A percentile compares a stretch with the other conserved stretches of the same genome.
Conservation (phyloP, 1,284 basidiomycete genomes). For the Cryptococcus maquisensis region DNA sequence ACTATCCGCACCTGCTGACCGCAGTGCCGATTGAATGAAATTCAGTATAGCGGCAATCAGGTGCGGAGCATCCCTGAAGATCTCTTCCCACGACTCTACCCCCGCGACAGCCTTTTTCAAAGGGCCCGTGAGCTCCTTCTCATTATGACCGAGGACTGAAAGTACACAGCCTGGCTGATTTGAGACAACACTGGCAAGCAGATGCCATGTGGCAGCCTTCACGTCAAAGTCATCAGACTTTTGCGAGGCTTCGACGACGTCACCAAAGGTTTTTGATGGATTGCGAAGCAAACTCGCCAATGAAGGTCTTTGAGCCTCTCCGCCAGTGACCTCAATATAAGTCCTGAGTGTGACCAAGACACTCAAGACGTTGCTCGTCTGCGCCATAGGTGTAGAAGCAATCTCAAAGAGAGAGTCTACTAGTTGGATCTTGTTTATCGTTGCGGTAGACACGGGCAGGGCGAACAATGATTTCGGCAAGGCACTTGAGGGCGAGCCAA, state of each 20-base stretch:
- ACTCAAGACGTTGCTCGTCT: conserved; percentile 17
- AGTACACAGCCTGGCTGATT: conserved; percentile 82
- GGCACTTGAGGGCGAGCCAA: conserved; percentile 17
- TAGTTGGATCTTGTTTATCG: conserved; percentile 28
- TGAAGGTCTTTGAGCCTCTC: conserved; percentile 27
- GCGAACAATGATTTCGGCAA: conserved; percentile 30
- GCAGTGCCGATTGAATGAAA: conserved; percentile 66
- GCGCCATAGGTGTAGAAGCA: conserved; percentile 20
- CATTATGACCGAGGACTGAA: conserved; percentile 67
- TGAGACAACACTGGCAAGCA: conserved; percentile 74
- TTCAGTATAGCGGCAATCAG: conserved; percentile 69
- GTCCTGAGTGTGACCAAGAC: conserved; percentile 27
- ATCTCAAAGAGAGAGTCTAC: conserved; percentile 36
- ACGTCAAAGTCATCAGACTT: conserved; percentile 44
- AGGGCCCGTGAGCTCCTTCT: conserved; percentile 52
- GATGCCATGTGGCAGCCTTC: conserved; percentile 73
- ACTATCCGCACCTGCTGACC: conserved; percentile 23
- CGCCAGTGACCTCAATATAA: conserved; percentile 28
- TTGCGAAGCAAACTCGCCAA: conserved; percentile 38
- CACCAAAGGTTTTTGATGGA: conserved; percentile 23
- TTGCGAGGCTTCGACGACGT: conserved; percentile 20
- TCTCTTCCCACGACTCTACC: conserved; percentile 60
- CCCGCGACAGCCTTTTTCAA: conserved; percentile 58
- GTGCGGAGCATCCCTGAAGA: conserved; percentile 71
- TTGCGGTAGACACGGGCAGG: conserved; percentile 14